Base-by-base conservation (phyloP, 495 filamentous ascomycete species). In the Pyrenopolyporus hunteri region DNA sequence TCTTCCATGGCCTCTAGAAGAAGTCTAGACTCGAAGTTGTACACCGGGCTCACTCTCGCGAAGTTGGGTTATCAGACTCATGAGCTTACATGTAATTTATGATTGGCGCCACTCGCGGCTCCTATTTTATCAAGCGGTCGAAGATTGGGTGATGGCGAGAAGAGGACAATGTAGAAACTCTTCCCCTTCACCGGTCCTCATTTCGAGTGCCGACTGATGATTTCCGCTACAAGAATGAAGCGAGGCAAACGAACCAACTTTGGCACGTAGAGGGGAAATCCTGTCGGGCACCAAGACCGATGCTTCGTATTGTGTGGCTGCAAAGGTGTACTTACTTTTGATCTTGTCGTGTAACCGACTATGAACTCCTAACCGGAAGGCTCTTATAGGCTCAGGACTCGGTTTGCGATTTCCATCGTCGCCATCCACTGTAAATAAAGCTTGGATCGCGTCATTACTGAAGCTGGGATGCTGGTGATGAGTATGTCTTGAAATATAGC, bases 361-460 rank as follows among this genome's bases (percentile, higher is more conserved):
- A 28, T 10, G 23, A 35, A 28, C 14, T 56, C 31, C n/a, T 44
- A 25, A 25, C 23, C 10, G 22, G 52, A 43, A 37, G 23, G 17
- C 19, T 43, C 35, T 6, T 31, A 48, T 47, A 23, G 44, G 32
- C 37, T 6, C 13, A 13, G 32, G 58, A 43, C 53, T 47, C 11
- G 46, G 60, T 46, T 36, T 58, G 25, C 22, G 20, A 26, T 13
- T 44, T 36, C 13, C 29, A 14, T 31, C 13, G 33, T 16, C 35
- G 28, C 36, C 22, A 40, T 37, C 20, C 42, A 39, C 32, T 25
- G 29, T 3, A 7, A 58, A 31, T n/a, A n/a, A 35, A 25, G 20
- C 36, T 45, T 45, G 49, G 55, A 49, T 54, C 35, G 49, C 43
- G n/a, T n/a, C n/a, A n/a, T n/a, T n/a, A n/a, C n/a, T n/a, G n/a